Conservation (phyloP, 352 stramenopile genomes). For the Phytophthora podocarpi region DNA sequence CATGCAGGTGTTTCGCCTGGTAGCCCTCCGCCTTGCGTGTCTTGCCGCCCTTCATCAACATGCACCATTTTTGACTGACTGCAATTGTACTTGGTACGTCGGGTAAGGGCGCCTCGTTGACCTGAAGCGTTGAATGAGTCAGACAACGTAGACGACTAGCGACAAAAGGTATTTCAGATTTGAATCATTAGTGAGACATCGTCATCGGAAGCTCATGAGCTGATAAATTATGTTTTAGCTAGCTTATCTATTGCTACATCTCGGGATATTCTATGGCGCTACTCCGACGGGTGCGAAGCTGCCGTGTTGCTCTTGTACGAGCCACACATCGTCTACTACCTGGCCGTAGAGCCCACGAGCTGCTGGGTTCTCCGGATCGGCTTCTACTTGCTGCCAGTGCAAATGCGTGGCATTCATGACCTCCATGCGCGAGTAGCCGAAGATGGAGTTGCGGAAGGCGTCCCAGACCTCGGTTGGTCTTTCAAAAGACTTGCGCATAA, state of each 20-base stretch:
- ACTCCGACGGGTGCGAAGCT: slow-evolving; percentile 64
- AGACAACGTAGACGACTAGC: slow-evolving; percentile 10
- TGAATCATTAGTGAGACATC: no score
- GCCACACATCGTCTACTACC: slow-evolving; percentile 89
- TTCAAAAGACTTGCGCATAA: slow-evolving; percentile 83
- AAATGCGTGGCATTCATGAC: slow-evolving; percentile 90
- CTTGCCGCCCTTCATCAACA: slow-evolving; percentile 54
- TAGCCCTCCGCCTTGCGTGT: slow-evolving; percentile 58
- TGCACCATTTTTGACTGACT: slow-evolving; percentile 60
- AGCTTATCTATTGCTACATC: no score
- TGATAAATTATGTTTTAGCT: no score
- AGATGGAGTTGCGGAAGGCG: slow-evolving; percentile 88
- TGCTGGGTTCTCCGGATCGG: slow-evolving; percentile 76
- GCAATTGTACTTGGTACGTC: slow-evolving; percentile 56
- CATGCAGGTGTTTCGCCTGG: slow-evolving; percentile 58
- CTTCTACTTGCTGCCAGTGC: slow-evolving; percentile 89
- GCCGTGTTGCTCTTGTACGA: slow-evolving; percentile 89
- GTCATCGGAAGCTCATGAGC: no score
- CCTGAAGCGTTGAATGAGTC: slow-evolving; percentile 18
- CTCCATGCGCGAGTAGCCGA: slow-evolving; percentile 85
- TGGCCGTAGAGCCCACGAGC: slow-evolving; percentile 77
- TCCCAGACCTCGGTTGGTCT: slow-evolving; percentile 66
- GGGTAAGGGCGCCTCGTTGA: slow-evolving; percentile 46
- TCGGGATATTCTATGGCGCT: slow-evolving; percentile 18
- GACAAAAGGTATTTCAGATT: no score